phyloP scores from a whole-genome alignment of 2,329 filamentous ascomycete genomes.

The Pyrenophora seminiperda region DNA sequence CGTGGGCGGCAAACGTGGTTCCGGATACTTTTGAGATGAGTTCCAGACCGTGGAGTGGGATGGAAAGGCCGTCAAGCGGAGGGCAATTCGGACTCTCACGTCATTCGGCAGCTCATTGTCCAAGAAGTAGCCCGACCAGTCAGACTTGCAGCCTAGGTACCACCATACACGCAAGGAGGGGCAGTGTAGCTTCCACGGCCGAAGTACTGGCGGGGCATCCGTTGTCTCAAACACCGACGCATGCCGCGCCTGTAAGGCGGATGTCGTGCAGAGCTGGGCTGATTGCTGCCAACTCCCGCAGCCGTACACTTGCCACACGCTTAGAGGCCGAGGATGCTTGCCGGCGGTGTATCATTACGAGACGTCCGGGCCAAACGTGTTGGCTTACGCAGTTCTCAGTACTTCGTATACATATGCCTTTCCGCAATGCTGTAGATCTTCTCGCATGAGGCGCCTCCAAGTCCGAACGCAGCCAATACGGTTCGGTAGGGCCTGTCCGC shows the following conservation, averaged over 20 bases:
- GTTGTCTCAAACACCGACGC: conserved; percentile 17
- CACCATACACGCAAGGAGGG: conserved; percentile 24
- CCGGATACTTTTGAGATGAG: conserved; percentile 73
- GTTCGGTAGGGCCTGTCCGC: conserved; percentile 11
- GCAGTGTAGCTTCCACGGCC: conserved; percentile 23
- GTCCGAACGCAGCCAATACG: conserved; percentile 3
- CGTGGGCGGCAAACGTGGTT: conserved; percentile 54
- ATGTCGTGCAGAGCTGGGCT: conserved; percentile 9
- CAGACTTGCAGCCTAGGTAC: conserved; percentile 21
- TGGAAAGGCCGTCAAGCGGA: conserved; percentile 20
- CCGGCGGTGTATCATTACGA: neutral
- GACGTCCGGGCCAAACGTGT: neutral
- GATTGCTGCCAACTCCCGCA: neutral
- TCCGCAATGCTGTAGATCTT: conserved; percentile 5
- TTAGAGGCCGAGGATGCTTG: neutral
- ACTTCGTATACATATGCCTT: too few relatives aligned
- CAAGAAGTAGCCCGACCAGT: conserved; percentile 17
- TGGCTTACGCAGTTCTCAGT: neutral
- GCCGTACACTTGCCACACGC: neutral
- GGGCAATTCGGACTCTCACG: conserved; percentile 25
- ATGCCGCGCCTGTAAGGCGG: conserved; percentile 8
- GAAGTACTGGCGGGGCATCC: conserved; percentile 22
- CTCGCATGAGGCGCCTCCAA: conserved; percentile 7
- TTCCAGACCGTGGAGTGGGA: conserved; percentile 21
- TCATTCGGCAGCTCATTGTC: conserved; percentile 30